Conservation (phyloP, 1,284 basidiomycete species). For the Cryptococcus maquisensis region DNA sequence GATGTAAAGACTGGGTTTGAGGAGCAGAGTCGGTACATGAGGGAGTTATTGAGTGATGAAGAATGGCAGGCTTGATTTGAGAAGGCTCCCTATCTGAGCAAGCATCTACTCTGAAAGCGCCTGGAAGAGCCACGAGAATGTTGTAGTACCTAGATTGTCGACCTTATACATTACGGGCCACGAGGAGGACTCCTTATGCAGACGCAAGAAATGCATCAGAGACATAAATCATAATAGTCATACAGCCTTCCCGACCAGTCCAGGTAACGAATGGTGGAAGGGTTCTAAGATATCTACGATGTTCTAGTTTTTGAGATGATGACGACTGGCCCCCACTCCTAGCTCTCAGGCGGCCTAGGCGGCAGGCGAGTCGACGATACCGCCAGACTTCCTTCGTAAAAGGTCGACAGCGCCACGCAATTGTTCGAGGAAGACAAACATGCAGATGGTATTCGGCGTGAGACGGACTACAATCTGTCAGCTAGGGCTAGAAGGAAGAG, state of each 20-base stretch:
- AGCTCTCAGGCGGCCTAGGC: not conserved
- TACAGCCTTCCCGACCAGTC: not conserved
- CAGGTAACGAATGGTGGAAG: not conserved
- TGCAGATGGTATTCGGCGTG: conserved; percentile 50
- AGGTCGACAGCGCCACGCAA: conserved; percentile 41
- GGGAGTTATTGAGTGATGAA: not conserved
- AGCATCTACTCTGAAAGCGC: too few species aligned
- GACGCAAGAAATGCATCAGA: too few species aligned
- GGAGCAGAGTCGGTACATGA: not conserved
- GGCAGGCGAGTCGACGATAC: not conserved
- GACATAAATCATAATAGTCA: too few species aligned
- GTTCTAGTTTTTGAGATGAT: not conserved
- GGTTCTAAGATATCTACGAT: not conserved
- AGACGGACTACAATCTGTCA: conserved; percentile 41
- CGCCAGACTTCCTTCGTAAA: conserved; percentile 3
- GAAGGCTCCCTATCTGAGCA: too few species aligned
- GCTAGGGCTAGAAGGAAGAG: not conserved
- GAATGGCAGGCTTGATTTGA: not conserved
- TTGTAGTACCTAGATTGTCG: too few species aligned
- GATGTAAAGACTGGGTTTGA: not conserved
- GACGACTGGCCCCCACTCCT: not conserved
- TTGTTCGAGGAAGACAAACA: conserved; percentile 49
- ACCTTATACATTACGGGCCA: too few species aligned
- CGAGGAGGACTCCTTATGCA: too few species aligned
- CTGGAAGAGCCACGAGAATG: too few species aligned